Evolutionary conservation across 2,329 filamentous ascomycete genomes (phyloP), one percentile per base, ranked within the genome.

Genomic region (Ophiostoma tasmaniense): DNA sequence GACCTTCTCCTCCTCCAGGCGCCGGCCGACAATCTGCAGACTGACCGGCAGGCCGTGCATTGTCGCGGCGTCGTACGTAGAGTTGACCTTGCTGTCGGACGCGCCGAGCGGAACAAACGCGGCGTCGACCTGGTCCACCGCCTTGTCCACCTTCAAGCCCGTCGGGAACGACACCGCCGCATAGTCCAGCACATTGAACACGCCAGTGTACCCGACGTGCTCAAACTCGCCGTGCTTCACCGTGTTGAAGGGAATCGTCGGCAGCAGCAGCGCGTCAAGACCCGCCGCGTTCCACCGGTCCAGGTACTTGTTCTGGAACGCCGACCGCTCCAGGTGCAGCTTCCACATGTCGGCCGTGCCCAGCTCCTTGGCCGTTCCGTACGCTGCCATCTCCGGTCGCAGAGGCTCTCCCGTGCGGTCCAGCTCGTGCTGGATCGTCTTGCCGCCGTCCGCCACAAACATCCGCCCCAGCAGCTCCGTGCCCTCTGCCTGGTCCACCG

Each of bases 221-320:
- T 76, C 79, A 55, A 82, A 81, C 1, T 76, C 75, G 4, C 80
- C 80, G 64, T 80, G 78, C 74, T 81, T 79, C 37, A 79, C 78
- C 0, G 77, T 78, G 55, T 77, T 78, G 66, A 80, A 83, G 0
- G 82, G 80, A 39, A 80, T 81, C 0, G 81, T 82, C 0, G 89
- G 88, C 66, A 84, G 86, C 0, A 91, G 75, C 10, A 91, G 81
- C 1, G 86, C 86, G 74, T 91, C 89, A 8, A 89, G 82, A 1
- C 79, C 80, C 0, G 79, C 79, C 64, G 74, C 75, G 42, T 78
- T 78, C 82, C 82, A 84, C 2, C 80, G 77, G 55, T 83, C 80
- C 0, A 83, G 75, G 66, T 83, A 82, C 11, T 75, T 74, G 71
- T 81, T 81, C 75, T 83, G 81, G 71, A 78, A 83, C 0, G 75